Evolutionary conservation across 371 early-diverging fungal species (phyloP).

Genomic region (Mucor irregularis): DNA sequence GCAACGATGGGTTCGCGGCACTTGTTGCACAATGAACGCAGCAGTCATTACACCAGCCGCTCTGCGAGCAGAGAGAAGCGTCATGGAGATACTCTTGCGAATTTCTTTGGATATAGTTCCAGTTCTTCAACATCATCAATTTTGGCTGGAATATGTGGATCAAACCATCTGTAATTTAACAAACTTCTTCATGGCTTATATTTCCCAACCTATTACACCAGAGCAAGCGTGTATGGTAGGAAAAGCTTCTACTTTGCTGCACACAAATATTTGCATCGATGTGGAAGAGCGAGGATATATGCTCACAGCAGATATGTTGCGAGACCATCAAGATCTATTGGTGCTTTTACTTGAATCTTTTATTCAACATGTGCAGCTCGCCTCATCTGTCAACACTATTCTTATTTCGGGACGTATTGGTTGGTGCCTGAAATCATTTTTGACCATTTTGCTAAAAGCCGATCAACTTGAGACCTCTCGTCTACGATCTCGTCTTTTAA

Average conservation of each 20-base stretch:
- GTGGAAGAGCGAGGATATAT: slow-evolving; percentile 19
- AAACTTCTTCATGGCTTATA: slow-evolving; percentile 25
- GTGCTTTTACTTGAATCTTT: slow-evolving; percentile 22
- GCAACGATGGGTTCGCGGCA: slow-evolving; percentile 4
- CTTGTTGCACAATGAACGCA: slow-evolving; percentile 9
- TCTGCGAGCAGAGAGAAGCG: background rate
- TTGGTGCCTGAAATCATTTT: slow-evolving; percentile 20
- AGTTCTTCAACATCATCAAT: background rate
- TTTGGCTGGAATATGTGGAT: slow-evolving; percentile 7
- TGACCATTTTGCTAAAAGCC: slow-evolving; percentile 8
- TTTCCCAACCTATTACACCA: slow-evolving; percentile 18
- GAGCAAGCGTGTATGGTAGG: slow-evolving; percentile 24
- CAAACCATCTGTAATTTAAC: slow-evolving; percentile 16
- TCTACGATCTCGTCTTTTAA: slow-evolving; percentile 15
- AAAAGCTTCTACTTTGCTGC: background rate
- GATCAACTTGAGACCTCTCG: background rate
- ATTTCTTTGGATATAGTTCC: background rate
- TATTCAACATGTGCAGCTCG: slow-evolving; percentile 29
- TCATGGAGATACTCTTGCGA: background rate
- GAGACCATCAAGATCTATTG: slow-evolving; percentile 16
- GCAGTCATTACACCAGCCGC: background rate
- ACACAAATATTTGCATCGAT: slow-evolving; percentile 21
- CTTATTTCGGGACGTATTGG: slow-evolving; percentile 14
- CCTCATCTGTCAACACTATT: background rate
- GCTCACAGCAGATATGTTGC: background rate